A percentile compares a stretch with the other conserved stretches of the same genome.
These are phyloP conservation scores for Sanghuangporus weigelae DNA, from an alignment of 1,284 basidiomycete species.

Conservation along the genomic window DNA sequence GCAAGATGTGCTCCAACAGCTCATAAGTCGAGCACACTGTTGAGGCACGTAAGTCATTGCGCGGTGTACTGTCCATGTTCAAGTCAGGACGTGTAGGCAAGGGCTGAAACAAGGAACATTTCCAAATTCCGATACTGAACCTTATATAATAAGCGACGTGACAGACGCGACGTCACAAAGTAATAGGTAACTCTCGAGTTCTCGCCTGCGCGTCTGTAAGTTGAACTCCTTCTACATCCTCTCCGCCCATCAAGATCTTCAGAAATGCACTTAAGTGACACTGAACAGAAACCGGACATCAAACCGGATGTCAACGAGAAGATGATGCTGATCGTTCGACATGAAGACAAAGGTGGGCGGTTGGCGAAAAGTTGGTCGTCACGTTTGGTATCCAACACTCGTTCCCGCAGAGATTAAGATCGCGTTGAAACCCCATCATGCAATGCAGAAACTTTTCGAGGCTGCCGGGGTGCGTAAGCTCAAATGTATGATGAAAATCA, in stretches of 20 bases:
- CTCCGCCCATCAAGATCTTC: background rate
- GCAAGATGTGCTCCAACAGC: background rate
- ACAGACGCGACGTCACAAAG: background rate
- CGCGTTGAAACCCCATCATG: slow-evolving; percentile 7
- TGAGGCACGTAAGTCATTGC: background rate
- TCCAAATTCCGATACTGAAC: no score
- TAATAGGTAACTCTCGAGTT: background rate
- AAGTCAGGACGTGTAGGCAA: no score
- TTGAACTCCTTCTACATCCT: background rate
- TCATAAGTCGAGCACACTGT: background rate
- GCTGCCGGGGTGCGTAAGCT: slow-evolving; percentile 9
- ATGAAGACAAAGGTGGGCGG: slow-evolving; percentile 2
- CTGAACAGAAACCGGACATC: background rate
- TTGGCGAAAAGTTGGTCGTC: background rate
- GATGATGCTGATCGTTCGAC: background rate
- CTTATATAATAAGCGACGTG: background rate
- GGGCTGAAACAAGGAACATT: no score
- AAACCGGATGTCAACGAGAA: slow-evolving; percentile 5
- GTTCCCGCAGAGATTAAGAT: slow-evolving; percentile 10
- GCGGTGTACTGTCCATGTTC: no score
- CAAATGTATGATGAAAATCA: background rate
- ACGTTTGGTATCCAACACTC: background rate
- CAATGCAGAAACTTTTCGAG: slow-evolving; percentile 12
- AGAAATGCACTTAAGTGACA: background rate
- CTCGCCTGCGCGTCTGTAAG: background rate